Evolutionary conservation across 2,329 filamentous ascomycete genomes (phyloP), one percentile per base, ranked within the genome.

Genomic region (Xylaria multiplex): DNA sequence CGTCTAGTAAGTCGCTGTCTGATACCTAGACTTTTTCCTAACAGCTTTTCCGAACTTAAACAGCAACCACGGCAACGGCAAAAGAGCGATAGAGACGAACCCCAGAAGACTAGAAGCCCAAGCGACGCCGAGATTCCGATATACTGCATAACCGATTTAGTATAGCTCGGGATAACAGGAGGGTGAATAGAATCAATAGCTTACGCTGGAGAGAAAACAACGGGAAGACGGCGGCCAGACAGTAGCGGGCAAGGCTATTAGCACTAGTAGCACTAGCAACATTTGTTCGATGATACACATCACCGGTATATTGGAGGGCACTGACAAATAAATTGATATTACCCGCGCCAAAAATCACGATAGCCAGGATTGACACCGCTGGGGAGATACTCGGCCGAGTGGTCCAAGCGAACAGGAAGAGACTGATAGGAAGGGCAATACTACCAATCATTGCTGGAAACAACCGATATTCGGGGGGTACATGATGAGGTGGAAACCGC

Each of bases 371-470:
- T 0, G 85, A 82, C 24, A 81, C 81, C 0, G 81, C 82, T 84
- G 86, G 88, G 3, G 81, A 80, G 1, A 84, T 73, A 6, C 78
- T 78, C 0, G 69, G 64, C 4, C 79, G 75, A 0, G 84, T 83
- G 1, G 84, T 83, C 87, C 87, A 90, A 0, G 82, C 86, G 69
- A 88, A 88, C 85, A 87, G 88, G 71, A 89, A 88, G 9, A 90
- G 73, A 0, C 82, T 82, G 0, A 85, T 58, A 0, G 86, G 85
- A 6, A 88, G 74, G 0, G 83, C 82, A 14, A 86, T 49, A 65
- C 84, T 84, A 1, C 86, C 87, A 8, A 88, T 75, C 84, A 89
- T 88, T 16, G 86, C 85, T 0, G 83, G 81, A 64, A 87, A 85
- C 11, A 91, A 77, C 0, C 88, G 79, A 65, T 89, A 79, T 74